Evolutionary conservation across 495 filamentous ascomycete species (phyloP), one percentile per base, ranked within the genome.

Genomic region (Sporormia fimetaria): DNA sequence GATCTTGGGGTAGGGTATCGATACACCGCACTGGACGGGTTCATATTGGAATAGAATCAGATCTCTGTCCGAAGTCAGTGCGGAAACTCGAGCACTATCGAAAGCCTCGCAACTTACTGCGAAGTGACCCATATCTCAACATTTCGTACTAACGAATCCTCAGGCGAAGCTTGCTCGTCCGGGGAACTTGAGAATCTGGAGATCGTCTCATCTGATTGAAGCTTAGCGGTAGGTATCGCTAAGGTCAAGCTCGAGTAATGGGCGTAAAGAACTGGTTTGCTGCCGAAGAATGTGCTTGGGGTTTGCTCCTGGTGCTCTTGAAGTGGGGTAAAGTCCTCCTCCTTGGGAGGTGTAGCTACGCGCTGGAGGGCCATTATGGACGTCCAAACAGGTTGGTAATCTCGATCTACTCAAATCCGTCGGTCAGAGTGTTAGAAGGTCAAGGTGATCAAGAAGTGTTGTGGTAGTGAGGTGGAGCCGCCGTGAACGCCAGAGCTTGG

Each of bases 1-100:
- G 56, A 98, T 85, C 22, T 76, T 63, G 3, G 82, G 85, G 66
- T 94, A 98, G 10, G 86, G 81, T 43, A 98, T 86, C 26, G 76
- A 70, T 35, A 94, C 54, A 35, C 87, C 87, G 2, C 60, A 62
- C 22, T 67, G 62, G 31, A 64, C 66, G 14, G 71, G 42, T 8
- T 12, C 16, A 17, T 31, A 24, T 23, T 37, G 33, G 71, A 61
- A 56, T 75, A 80, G 67, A 75, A 75, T 73, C 44, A 94, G 67
- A 62, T 78, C 77, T 35, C 85, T 92, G 23, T 36, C 22, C 12
- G 9, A 27, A 23, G 34, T 47, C 14, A 48, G 37, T 15, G 18
- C 14, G 2, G 6, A 6, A 28, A 18, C 15, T 30, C 27, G 17
- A 42, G 25, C 22, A 17, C 17, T 4, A 16, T 8, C 7, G n/a